phyloP scores from a whole-genome alignment of 768 basidiomycete species.

The Polyporus arcularius region DNA sequence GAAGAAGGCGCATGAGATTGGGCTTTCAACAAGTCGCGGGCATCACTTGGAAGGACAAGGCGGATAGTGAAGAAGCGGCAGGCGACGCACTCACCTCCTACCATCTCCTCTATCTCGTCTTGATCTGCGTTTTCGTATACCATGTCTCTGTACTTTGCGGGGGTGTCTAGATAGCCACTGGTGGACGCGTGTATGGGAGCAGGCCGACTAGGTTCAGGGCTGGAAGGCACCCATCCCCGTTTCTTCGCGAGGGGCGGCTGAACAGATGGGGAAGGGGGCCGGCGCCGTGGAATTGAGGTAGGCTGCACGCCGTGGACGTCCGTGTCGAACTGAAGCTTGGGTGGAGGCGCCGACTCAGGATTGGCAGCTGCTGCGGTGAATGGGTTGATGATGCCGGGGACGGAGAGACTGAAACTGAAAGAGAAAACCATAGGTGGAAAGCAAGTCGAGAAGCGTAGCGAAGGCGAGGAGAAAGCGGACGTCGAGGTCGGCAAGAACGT shows the following conservation, averaged over 20 bases:
- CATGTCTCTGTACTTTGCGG: slow-evolving; percentile 57
- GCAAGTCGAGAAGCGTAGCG: neutral
- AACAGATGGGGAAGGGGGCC: slow-evolving; percentile 36
- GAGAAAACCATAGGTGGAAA: slow-evolving; percentile 44
- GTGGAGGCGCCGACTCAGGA: slow-evolving; percentile 12
- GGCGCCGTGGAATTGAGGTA: slow-evolving; percentile 19
- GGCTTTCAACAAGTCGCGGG: neutral
- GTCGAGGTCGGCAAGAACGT: slow-evolving; percentile 8
- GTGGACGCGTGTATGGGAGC: slow-evolving; percentile 54
- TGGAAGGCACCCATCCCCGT: slow-evolving; percentile 73
- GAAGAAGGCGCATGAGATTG: too few relatives aligned
- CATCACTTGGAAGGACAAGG: neutral
- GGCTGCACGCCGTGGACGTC: slow-evolving; percentile 22
- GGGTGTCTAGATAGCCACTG: slow-evolving; percentile 69
- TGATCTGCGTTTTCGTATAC: slow-evolving; percentile 31
- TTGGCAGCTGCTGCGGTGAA: slow-evolving; percentile 39
- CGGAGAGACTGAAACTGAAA: slow-evolving; percentile 69
- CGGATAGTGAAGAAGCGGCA: neutral
- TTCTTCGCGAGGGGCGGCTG: slow-evolving; percentile 54
- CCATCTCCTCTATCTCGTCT: slow-evolving; percentile 47
- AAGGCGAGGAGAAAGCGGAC: neutral
- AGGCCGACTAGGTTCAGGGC: slow-evolving; percentile 55
- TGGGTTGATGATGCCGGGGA: slow-evolving; percentile 69
- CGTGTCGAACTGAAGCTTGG: slow-evolving; percentile 22
- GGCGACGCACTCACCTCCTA: slow-evolving; percentile 39